Evolutionary conservation across 139 green algal genomes (phyloP).

Genomic region (Deuterostichococcus epilithicus): DNA sequence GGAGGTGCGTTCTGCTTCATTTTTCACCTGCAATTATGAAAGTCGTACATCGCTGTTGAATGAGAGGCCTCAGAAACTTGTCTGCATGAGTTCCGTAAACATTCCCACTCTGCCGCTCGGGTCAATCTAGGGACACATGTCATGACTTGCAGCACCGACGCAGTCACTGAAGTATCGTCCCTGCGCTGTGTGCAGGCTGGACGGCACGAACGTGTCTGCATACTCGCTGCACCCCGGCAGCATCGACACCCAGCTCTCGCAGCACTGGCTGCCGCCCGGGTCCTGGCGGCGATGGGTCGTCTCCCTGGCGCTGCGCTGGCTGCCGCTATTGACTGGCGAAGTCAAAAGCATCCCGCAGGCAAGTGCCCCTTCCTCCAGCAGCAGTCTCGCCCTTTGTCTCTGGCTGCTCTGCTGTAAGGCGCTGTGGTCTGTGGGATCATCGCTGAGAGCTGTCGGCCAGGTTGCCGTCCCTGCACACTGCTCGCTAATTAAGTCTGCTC

Average conservation of each 20-base stretch:
- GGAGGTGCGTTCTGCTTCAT: neutral
- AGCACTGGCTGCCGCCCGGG: neutral
- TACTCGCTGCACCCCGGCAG: constrained; percentile 43
- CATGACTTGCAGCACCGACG: neutral
- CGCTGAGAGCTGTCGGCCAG: neutral
- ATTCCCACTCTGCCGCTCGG: too few relatives aligned
- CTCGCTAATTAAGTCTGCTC: neutral
- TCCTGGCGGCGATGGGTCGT: neutral
- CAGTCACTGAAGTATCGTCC: neutral
- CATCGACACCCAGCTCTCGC: constrained; percentile 33
- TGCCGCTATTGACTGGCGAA: neutral
- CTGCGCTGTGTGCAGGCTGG: neutral
- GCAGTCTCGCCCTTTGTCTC: too few relatives aligned
- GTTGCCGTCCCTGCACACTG: neutral
- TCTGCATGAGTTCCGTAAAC: too few relatives aligned
- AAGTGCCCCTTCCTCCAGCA: neutral
- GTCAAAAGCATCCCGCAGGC: neutral
- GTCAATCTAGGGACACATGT: neutral
- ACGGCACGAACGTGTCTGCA: constrained; percentile 39
- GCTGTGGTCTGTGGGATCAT: too few relatives aligned
- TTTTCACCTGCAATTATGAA: neutral
- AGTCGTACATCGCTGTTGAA: too few relatives aligned
- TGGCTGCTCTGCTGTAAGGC: neutral
- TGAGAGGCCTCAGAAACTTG: too few relatives aligned
- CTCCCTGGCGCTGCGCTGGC: neutral